Evolutionary conservation across 352 stramenopile genomes (phyloP).

Genomic region (Globisporangium paroecandrum): DNA sequence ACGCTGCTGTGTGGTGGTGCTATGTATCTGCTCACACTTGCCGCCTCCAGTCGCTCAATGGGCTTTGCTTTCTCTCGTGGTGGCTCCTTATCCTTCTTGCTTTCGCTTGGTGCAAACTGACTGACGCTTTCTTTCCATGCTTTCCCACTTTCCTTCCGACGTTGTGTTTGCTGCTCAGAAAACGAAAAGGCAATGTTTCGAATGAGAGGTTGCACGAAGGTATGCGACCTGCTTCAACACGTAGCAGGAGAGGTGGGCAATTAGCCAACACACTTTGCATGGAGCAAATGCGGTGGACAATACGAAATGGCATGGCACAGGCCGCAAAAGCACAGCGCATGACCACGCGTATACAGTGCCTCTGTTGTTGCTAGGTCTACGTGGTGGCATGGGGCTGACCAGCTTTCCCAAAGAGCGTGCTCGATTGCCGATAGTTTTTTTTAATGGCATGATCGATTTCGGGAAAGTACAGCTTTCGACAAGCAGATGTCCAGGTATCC

Average conservation of each 20-base stretch:
- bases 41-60: not conserved
- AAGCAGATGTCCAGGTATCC: too few relatives aligned
- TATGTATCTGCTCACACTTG: not conserved
- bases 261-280: too few relatives aligned
- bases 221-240: constrained; percentile 11
- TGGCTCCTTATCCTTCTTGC: not conserved
- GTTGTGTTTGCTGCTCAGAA: not conserved
- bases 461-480: too few relatives aligned
- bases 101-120: not conserved
- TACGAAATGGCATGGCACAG: too few relatives aligned
- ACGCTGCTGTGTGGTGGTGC: not conserved
- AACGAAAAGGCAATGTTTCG: constrained; percentile 13
- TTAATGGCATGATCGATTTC: too few relatives aligned
- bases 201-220: constrained; percentile 26
- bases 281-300: too few relatives aligned
- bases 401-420: not conserved
- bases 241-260: too few relatives aligned
- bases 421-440: not conserved
- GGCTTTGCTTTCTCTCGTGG: not conserved
- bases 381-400: too few relatives aligned
- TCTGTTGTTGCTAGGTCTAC: too few relatives aligned
- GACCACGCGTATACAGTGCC: too few relatives aligned
- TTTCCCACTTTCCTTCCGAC: constrained; percentile 23
- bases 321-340: too few relatives aligned
- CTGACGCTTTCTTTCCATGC: constrained; percentile 18